Conservation (phyloP, 805 yeast genomes). For the Jamesozyma gamospora region DNA sequence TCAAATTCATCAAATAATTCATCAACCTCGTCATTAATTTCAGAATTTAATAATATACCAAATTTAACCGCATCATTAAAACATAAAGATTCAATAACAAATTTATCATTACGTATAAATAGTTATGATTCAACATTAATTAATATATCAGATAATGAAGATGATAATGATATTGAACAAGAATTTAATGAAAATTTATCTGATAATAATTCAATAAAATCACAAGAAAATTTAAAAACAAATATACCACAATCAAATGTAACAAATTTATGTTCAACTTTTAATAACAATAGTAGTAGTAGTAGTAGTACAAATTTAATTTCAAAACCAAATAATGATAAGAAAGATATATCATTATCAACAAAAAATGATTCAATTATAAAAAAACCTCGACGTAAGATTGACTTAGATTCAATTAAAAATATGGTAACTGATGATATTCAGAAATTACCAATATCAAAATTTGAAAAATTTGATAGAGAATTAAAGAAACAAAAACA, state of each 20-base stretch:
- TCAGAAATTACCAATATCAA: constrained; percentile 5
- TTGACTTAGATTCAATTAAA: constrained; percentile 4
- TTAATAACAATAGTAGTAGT: no score
- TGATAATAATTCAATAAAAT: background rate
- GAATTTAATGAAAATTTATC: no score
- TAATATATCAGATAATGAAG: constrained; percentile 3
- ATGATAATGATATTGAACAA: no score
- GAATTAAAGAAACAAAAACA: constrained; percentile 12
- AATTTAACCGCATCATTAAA: background rate
- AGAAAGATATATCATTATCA: background rate
- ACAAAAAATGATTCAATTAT: background rate
- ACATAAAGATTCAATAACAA: constrained; percentile 4
- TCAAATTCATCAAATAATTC: background rate
- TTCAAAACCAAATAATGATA: no score
- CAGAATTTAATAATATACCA: background rate
- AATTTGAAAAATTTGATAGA: constrained; percentile 23
- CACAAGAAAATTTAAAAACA: background rate
- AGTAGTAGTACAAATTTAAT: no score
- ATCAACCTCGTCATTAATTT: background rate
- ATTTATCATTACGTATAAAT: constrained; percentile 10
- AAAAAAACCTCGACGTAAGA: no score
- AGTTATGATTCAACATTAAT: constrained; percentile 11
- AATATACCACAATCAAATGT: no score
- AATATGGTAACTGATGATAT: constrained; percentile 10
- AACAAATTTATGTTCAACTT: no score